Percentiles rank a stretch among this genome's conserved stretches.
These are phyloP conservation scores for Penicillium robsamsonii DNA, from an alignment of 495 filamentous ascomycete genomes.

Conservation along the genomic window DNA sequence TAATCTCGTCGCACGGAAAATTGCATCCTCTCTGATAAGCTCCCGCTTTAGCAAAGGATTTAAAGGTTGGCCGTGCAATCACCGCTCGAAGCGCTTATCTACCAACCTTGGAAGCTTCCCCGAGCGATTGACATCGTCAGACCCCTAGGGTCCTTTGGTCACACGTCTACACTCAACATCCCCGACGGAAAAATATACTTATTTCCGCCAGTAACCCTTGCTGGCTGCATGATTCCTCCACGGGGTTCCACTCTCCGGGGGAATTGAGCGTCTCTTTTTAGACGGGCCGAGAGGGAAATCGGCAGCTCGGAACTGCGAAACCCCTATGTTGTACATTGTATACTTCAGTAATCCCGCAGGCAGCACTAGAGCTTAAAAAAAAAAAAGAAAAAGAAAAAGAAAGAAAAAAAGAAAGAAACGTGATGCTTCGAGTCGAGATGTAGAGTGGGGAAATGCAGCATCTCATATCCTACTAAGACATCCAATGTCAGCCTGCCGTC, in stretches of 20 bases:
- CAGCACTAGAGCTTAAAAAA: background rate
- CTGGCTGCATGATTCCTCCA: background rate
- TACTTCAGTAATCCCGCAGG: background rate
- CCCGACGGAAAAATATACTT: slow-evolving; percentile 3
- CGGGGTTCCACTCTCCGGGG: slow-evolving; percentile 16
- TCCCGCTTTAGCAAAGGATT: background rate
- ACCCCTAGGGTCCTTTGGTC: background rate
- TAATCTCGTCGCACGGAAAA: too few relatives aligned
- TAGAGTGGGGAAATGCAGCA: background rate
- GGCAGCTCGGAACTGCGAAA: background rate
- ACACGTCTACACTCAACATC: background rate
- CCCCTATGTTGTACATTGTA: background rate
- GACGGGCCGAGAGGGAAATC: background rate
- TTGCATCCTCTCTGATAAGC: background rate
- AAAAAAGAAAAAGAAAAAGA: background rate
- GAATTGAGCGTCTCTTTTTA: slow-evolving; percentile 1
- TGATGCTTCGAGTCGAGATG: background rate
- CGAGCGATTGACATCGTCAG: background rate
- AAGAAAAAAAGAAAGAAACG: background rate
- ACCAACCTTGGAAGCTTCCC: background rate
- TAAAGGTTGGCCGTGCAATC: background rate
- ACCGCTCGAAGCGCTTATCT: background rate
- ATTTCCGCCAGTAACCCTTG: slow-evolving; percentile 15
- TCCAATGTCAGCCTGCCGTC: background rate
- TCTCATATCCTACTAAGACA: background rate